These are phyloP conservation scores for Umbelopsis sp. DNA, from an alignment of 371 early-diverging fungal genomes.

Conservation along the genomic window DNA sequence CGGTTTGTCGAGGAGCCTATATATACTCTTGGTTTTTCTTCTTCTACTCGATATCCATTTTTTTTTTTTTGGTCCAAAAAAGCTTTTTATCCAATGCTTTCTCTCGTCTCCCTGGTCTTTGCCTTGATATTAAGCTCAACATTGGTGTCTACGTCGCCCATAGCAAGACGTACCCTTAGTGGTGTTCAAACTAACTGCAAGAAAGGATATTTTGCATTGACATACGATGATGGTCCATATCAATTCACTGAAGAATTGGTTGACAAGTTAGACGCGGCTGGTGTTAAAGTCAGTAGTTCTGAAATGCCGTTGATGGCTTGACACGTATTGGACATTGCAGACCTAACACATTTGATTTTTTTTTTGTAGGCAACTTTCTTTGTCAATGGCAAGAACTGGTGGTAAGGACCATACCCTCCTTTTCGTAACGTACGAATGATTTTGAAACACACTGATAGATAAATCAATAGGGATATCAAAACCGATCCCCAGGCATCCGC, in stretches of 20 bases:
- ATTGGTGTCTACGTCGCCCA: background rate
- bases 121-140: background rate
- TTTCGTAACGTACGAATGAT: no score
- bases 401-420: constrained; percentile 23
- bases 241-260: constrained; percentile 51
- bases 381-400: constrained; percentile 54
- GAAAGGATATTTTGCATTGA: constrained; percentile 30
- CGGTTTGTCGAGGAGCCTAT: no score
- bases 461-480: constrained; percentile 22
- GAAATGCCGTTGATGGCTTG: no score
- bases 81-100: background rate
- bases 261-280: constrained; percentile 39
- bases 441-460: no score
- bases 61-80: background rate
- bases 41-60: no score
- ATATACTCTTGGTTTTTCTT: no score
- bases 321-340: background rate
- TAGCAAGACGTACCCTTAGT: background rate
- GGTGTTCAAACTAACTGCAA: constrained; percentile 6
- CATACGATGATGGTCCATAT: constrained; percentile 72
- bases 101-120: background rate
- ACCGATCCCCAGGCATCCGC: background rate
- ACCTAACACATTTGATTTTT: background rate
- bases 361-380: constrained; percentile 63
- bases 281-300: constrained; percentile 26